Base-by-base conservation (phyloP, 139 green algal genomes). In the Picochlorum costavermella region DNA sequence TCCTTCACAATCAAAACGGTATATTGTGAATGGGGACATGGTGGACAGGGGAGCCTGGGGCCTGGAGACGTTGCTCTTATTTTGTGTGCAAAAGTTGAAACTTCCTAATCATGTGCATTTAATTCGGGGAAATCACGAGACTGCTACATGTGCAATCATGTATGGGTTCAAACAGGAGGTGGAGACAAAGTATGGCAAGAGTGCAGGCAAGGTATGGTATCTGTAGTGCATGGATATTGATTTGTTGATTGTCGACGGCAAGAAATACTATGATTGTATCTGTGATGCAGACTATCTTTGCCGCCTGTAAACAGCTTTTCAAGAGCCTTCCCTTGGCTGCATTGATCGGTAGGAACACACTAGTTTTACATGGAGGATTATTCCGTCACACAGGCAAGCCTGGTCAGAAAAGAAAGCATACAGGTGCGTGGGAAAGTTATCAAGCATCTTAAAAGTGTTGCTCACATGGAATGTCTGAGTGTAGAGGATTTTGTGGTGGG, bases 31-130 rank as follows among this genome's bases (percentile, higher is more conserved):
- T 28, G 66, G 66, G 10, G 87, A 95, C 64, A 93, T 81, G 74
- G 86, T 95, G 16, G 90, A 96, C 66, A 67, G 92, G 2, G 92
- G 92, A 5, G 81, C 88, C 13, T 98, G 92, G 92, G 91, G 91
- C 14, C 50, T 98, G 16, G 92, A 98, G 74, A 79, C 82, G 14
- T 78, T 98, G 8, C 16, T 82, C 14, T 63, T 91, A 43, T 69
- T 98, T 28, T 50, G 71, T 13, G 61, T 68, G 3, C 85, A 71
- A 65, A 86, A 90, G 69, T 64, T 95, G 44, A 65, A 65, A 4
- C 64, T 78, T 37, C 82, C 82, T 6, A 10, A 67, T 10, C 30
- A 58, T 4, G 71, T 90, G 16, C 61, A 74, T 8, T 56, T 93
- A 64, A 71, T 94, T 56, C 76, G 87, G 5, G 87, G 87, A 60